Base-by-base conservation (phyloP, 2,329 filamentous ascomycete species). In the Xylogone sp. region DNA sequence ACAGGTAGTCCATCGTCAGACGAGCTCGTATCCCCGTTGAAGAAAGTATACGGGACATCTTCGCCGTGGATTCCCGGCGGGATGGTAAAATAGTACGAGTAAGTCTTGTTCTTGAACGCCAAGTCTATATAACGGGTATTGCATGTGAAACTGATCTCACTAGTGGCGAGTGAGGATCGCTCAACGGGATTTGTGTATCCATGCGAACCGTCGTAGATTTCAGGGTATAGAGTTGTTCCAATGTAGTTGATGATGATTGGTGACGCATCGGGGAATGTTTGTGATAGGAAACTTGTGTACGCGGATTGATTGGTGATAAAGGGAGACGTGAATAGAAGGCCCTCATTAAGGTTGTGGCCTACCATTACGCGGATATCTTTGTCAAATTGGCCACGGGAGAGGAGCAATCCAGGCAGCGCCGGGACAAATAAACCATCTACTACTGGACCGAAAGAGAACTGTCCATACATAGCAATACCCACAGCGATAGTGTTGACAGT, bases 11-110 rank as follows among this genome's bases (percentile, higher is more conserved):
- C 59, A 34, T 67, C 53, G 16, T 56, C 48, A 6, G 46, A n/a
- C 3, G 58, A 56, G 2, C 56, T 51, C 2, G 59, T 63, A 34
- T 61, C 59, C 19, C 68, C 68, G 42, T 75, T 72, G 65, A 73
- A 83, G 65, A 75, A 82, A 1, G 76, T 78, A 56, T 78, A 82
- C 0, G 69, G 53, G 3, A 79, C 57, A 56, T 83, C 81, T 47
- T 71, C 63, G 18, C 73, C 77, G 59, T 84, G 81, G 31, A 78
- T 67, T 7, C 70, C 78, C 0, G 79, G 78, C 0, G 74, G 74
- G 1, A 79, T 70, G 20, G 71, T 68, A 59, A 82, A 83, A 21
- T 75, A 63, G 65, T 83, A 82, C 2, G 69, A 68, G 61, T 76
- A 77, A 0, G 75, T 76, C 9, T 70, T 47, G 62, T 77, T 76